These are phyloP conservation scores for Cucumis cinereus DNA, from an alignment of 306 rosid genomes.

Conservation along the genomic window DNA sequence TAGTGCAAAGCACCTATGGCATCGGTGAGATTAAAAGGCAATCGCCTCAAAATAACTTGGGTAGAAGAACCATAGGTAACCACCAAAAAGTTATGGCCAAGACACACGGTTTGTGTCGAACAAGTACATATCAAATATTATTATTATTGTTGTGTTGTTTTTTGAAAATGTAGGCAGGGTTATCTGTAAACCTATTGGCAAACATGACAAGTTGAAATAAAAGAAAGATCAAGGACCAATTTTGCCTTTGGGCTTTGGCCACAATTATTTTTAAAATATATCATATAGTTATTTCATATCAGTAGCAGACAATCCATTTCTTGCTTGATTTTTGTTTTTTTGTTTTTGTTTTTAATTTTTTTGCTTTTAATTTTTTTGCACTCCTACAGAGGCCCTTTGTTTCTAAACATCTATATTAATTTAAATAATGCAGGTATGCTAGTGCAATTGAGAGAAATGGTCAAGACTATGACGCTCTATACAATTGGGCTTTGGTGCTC, in stretches of 20 bases:
- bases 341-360: too few species aligned
- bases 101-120: neutral
- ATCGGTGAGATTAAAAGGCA: neutral
- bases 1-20: neutral
- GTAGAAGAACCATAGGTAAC: neutral
- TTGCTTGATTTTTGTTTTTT: neutral
- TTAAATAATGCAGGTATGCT: constrained; percentile 64
- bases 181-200: neutral
- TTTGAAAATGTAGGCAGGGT: neutral
- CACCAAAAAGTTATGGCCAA: neutral
- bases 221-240: neutral
- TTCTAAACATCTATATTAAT: neutral
- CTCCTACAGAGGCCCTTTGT: neutral
- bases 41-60: neutral
- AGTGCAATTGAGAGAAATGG: constrained; percentile 85
- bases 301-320: neutral
- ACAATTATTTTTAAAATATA: neutral
- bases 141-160: neutral
- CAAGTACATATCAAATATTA: neutral
- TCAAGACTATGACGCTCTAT: constrained; percentile 90
- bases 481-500: constrained; percentile 97
- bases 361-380: too few species aligned
- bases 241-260: neutral
- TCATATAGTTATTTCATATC: neutral
- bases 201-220: neutral